Evolutionary conservation across 768 basidiomycete species (phyloP), one percentile per base, ranked within the genome.

Genomic region (Scleroderma citrinum): DNA sequence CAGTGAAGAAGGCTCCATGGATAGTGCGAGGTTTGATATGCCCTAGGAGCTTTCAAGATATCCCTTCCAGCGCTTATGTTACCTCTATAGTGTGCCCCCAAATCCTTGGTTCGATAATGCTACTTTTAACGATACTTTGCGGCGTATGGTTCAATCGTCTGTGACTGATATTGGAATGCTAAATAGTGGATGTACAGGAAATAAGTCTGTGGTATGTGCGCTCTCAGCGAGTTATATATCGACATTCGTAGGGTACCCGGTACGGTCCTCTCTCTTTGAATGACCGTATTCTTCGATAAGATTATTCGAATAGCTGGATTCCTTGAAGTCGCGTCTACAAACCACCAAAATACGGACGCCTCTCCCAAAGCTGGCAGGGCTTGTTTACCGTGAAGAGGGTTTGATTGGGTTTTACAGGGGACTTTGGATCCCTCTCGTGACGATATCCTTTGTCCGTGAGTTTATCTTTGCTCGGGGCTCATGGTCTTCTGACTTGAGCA

Each of bases 381-480:
- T 83, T 56, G 83, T 92, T 23, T 89, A 88, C 67, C 78, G 78
- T 26, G 90, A 92, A 60, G 87, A 92, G 69, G 85, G 92, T n/a
- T 68, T 91, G 30, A 77, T 77, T 56, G 94, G 95, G 47, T 97
- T 92, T 69, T 95, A 90, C 67, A 78, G 92, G 49, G 91, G 91
- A 49, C 62, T 93, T 44, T 90, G 88, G 82, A 88, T 98, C 58
- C 94, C 95, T 41, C 79, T 97, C 48, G 76, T 92, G 68, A 95
- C 93, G 8, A 98, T 98, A 58, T 92, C 93, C 5, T 92, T 95
- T 65, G 93, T 97, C 66, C 91, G 95, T 84, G 66, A 71, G 89
- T 90, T 41, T 17, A 35, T 6, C 47, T n/a, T 43, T 42, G 45
- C 48, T 46, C 42, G 39, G 23, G 48, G 46, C 34, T 31, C 52